phyloP scores from a whole-genome alignment of 2,329 filamentous ascomycete species.

The Colletotrichum sp. region DNA sequence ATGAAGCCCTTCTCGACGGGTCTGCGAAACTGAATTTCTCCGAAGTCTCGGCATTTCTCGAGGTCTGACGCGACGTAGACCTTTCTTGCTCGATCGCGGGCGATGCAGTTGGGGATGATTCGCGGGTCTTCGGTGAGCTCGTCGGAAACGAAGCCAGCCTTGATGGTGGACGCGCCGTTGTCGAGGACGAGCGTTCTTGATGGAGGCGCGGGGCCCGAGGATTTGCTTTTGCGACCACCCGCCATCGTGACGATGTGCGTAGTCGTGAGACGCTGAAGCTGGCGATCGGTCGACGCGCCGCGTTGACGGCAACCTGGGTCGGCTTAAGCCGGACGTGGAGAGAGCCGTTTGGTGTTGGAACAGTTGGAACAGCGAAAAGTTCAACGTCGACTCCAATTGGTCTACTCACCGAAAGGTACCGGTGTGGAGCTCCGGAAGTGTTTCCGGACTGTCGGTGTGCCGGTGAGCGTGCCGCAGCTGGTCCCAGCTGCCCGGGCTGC shows the following conservation, averaged over 20 bases:
- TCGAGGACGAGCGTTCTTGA: conserved; percentile 83
- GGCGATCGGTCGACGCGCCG: neutral
- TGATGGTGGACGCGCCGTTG: conserved; percentile 91
- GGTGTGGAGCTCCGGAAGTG: neutral
- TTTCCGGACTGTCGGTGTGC: neutral
- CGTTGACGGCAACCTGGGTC: neutral
- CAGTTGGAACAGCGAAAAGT: neutral
- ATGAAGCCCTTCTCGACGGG: conserved; percentile 95
- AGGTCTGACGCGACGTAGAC: conserved; percentile 83
- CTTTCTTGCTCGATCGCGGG: conserved; percentile 79
- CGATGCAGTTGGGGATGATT: conserved; percentile 87
- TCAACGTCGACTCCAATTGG: neutral
- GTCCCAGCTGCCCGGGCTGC: neutral
- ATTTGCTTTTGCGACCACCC: conserved; percentile 57
- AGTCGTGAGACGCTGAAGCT: neutral
- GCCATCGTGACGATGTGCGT: conserved; percentile 37
- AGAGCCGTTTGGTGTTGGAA: neutral
- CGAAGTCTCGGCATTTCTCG: conserved; percentile 82
- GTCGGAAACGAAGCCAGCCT: conserved; percentile 77
- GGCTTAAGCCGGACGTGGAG: neutral
- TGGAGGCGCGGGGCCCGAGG: conserved; percentile 57
- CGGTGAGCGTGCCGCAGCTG: neutral
- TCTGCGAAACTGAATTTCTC: conserved; percentile 83
- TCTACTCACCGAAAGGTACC: neutral
- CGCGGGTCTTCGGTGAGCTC: conserved; percentile 60